Conservation (phyloP, 495 filamentous ascomycete species). For the Amorphotheca resinae region DNA sequence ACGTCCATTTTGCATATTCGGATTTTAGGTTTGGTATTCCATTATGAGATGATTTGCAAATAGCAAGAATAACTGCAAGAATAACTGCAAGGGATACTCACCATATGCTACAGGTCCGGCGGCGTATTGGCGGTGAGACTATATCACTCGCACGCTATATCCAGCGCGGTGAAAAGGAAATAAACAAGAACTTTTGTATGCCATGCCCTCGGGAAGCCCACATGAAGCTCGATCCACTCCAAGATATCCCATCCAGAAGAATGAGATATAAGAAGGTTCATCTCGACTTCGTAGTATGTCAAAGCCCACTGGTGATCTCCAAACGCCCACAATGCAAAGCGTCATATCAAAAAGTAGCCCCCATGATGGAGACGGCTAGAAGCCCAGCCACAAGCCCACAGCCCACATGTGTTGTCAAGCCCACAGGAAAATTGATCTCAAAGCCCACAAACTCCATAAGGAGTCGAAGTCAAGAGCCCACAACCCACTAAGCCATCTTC, state of each 20-base stretch:
- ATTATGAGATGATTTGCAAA: too few species aligned
- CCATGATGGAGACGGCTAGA: conserved; percentile 20
- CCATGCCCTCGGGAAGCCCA: conserved; percentile 15
- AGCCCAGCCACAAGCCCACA: conserved; percentile 18
- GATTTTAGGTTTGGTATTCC: too few species aligned
- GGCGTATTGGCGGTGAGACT: too few species aligned
- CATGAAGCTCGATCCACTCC: conserved; percentile 31
- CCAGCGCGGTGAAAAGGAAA: too few species aligned
- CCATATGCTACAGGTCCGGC: conserved; percentile 19
- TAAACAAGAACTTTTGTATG: conserved; percentile 16
- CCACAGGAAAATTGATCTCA: conserved; percentile 21
- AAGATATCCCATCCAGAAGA: conserved; percentile 21
- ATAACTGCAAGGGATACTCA: conserved; percentile 20
- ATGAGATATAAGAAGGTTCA: conserved; percentile 29
- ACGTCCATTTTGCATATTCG: too few species aligned
- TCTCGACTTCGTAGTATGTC: conserved; percentile 30
- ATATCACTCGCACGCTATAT: too few species aligned
- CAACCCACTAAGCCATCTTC: conserved; percentile 23
- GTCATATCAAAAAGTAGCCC: conserved; percentile 2
- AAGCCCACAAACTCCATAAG: conserved; percentile 22
- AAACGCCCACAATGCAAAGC: conserved; percentile 30
- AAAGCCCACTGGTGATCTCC: conserved; percentile 36
- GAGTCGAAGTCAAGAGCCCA: conserved; percentile 24
- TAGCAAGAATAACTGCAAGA: too few species aligned
- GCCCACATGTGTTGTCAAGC: conserved; percentile 12